Evolutionary conservation across 768 basidiomycete genomes (phyloP).

Genomic region (Amanita pseudoporphyria): DNA sequence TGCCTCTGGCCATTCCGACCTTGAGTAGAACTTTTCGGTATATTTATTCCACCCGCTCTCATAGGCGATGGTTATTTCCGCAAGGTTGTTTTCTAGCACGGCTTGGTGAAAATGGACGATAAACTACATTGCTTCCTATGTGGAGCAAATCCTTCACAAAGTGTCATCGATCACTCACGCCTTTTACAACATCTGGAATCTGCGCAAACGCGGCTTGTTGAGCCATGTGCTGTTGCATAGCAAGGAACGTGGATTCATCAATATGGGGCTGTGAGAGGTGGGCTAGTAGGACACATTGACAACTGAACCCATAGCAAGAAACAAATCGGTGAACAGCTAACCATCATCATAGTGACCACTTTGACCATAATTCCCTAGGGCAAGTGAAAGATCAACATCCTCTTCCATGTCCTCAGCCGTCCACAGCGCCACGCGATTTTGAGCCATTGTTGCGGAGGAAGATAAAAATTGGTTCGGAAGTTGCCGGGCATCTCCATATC

Average conservation of each 20-base stretch:
- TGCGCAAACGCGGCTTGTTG: slow-evolving; percentile 76
- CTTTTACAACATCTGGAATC: slow-evolving; percentile 85
- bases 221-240: slow-evolving; percentile 77
- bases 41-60: slow-evolving; percentile 97
- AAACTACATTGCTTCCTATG: slow-evolving; percentile 42
- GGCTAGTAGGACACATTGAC: slow-evolving; percentile 21
- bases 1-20: slow-evolving; percentile 95
- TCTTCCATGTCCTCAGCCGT: slow-evolving; percentile 78
- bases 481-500: neutral
- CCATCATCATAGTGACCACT: slow-evolving; percentile 61
- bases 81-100: slow-evolving; percentile 82
- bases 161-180: slow-evolving; percentile 36
- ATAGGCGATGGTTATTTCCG: slow-evolving; percentile 87
- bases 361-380: slow-evolving; percentile 62
- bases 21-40: slow-evolving; percentile 92
- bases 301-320: neutral
- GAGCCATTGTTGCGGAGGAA: slow-evolving; percentile 29
- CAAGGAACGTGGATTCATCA: slow-evolving; percentile 58
- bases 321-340: slow-evolving; percentile 17
- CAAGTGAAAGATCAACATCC: slow-evolving; percentile 64
- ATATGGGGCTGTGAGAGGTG: slow-evolving; percentile 52
- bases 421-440: slow-evolving; percentile 66
- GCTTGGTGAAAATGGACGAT: slow-evolving; percentile 94
- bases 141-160: neutral
- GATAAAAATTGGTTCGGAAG: neutral